These are phyloP conservation scores for Oidium heveae DNA, from an alignment of 2,329 filamentous ascomycete species.

Conservation along the genomic window DNA sequence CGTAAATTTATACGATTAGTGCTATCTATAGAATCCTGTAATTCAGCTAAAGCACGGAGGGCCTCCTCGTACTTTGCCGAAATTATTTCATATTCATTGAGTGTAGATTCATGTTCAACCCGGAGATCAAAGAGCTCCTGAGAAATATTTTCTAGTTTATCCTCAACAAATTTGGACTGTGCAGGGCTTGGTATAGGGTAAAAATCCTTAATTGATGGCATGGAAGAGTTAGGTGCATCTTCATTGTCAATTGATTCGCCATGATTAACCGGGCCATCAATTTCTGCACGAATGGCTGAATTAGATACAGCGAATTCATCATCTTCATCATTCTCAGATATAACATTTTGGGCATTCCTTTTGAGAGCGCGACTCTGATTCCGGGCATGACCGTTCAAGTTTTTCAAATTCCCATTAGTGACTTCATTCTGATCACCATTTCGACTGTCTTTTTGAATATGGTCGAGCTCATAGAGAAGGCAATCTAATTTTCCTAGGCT, in stretches of 20 bases:
- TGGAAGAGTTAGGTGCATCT: slow-evolving; percentile 11
- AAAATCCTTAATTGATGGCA: slow-evolving; percentile 9
- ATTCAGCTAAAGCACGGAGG: slow-evolving; percentile 52
- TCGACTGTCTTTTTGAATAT: slow-evolving; percentile 36
- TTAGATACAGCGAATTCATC: slow-evolving; percentile 2
- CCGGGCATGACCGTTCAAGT: slow-evolving; percentile 25
- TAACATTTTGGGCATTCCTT: slow-evolving; percentile 27
- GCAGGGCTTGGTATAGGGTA: slow-evolving; percentile 32
- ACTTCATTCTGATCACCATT: slow-evolving; percentile 17
- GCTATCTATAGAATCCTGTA: slow-evolving; percentile 71
- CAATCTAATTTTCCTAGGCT: slow-evolving; percentile 89
- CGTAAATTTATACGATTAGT: slow-evolving; percentile 34
- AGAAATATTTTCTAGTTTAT: slow-evolving; percentile 76
- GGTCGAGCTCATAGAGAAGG: slow-evolving; percentile 70
- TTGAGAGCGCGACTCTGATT: slow-evolving; percentile 27
- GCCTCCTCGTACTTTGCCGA: slow-evolving; percentile 80
- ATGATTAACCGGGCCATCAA: slow-evolving; percentile 13
- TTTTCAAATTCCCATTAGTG: slow-evolving; percentile 19
- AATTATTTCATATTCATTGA: slow-evolving; percentile 59
- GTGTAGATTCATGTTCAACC: slow-evolving; percentile 65
- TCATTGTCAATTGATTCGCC: slow-evolving; percentile 17
- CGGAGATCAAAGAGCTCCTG: slow-evolving; percentile 80
- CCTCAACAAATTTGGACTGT: slow-evolving; percentile 64
- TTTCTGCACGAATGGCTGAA: slow-evolving; percentile 6
- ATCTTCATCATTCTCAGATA: slow-evolving; percentile 22